These are phyloP conservation scores for Trichaptum fuscoviolaceum DNA, from an alignment of 768 basidiomycete species.

Conservation along the genomic window DNA sequence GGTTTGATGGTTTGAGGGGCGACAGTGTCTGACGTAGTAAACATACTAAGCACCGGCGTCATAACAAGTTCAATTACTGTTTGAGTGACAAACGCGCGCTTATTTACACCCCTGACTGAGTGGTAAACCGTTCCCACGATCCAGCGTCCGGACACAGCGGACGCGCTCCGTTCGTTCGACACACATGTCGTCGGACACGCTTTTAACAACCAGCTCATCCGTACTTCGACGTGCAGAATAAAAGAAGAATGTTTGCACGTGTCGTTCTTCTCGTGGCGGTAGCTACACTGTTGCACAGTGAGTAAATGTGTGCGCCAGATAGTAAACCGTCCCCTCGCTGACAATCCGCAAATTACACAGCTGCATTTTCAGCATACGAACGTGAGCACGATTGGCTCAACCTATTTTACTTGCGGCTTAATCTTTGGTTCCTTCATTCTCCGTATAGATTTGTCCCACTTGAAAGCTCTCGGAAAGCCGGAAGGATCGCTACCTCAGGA, in stretches of 20 bases:
- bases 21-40: background rate
- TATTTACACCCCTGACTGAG: no score
- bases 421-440: no score
- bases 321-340: background rate
- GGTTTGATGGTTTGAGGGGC: background rate
- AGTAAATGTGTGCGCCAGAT: background rate
- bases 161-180: background rate
- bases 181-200: background rate
- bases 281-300: background rate
- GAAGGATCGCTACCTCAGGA: conserved; percentile 62
- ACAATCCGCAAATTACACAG: conserved; percentile 29
- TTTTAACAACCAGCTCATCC: background rate
- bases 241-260: background rate
- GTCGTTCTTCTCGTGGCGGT: background rate
- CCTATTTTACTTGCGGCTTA: no score
- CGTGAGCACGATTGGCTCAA: conserved; percentile 37
- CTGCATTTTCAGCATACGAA: conserved; percentile 78
- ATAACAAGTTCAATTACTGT: no score
- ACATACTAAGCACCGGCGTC: background rate
- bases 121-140: no score
- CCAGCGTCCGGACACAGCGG: no score
- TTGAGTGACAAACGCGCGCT: background rate
- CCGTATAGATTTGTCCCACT: conserved; percentile 59
- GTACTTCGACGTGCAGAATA: background rate
- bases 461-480: conserved; percentile 71